Evolutionary conservation across 306 rosid species (phyloP).

Genomic region (Heteromeles arbutifolia): DNA sequence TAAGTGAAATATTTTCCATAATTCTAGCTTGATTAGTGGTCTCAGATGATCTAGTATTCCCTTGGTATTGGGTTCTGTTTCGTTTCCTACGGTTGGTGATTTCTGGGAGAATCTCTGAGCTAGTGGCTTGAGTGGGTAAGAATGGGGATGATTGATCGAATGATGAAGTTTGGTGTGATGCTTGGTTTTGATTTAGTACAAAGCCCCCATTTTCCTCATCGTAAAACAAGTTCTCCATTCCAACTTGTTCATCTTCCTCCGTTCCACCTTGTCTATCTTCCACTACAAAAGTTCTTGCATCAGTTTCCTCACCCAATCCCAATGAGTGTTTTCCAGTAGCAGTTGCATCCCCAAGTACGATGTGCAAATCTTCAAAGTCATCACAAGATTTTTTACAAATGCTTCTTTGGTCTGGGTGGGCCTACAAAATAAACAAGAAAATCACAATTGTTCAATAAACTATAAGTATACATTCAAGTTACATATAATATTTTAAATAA

Average conservation of each 20-base stretch:
- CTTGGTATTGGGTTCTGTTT: not conserved
- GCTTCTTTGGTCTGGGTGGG: too few species aligned
- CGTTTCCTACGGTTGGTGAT: not conserved
- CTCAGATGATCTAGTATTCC: not conserved
- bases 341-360: too few species aligned
- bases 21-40: not conserved
- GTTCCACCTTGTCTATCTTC: not conserved
- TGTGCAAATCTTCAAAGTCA: too few species aligned
- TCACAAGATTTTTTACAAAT: too few species aligned
- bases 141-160: not conserved
- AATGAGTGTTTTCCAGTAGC: too few species aligned
- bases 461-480: too few species aligned
- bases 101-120: not conserved
- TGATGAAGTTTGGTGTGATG: too few species aligned
- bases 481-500: too few species aligned
- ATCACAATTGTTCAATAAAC: too few species aligned
- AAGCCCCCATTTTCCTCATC: not conserved
- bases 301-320: not conserved
- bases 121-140: not conserved
- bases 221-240: not conserved
- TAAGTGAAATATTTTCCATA: not conserved
- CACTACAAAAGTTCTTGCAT: not conserved
- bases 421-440: too few species aligned
- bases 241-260: too few species aligned
- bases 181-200: not conserved